Base-by-base conservation (phyloP, 2,329 filamentous ascomycete species). In the Pseudogymnoascus sp. region DNA sequence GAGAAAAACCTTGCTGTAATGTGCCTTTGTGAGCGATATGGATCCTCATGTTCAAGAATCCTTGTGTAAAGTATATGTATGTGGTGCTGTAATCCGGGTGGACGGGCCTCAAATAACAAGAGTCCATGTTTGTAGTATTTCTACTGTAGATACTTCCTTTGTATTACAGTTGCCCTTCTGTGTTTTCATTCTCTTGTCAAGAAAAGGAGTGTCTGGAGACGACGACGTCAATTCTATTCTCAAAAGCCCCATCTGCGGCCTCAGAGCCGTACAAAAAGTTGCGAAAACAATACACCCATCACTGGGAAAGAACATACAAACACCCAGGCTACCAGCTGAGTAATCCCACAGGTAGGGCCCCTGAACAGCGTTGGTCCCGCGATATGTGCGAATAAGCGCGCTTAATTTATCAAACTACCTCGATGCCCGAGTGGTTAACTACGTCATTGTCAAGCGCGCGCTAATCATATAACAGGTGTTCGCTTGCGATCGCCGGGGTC, bases 391-490 rank as follows among this genome's bases (percentile, higher is more conserved):
- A 56, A 56, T 18, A 56, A n/a, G 46, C 46, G 46, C 46, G 46
- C 46, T 18, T 56, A 56, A 1, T 6, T 7, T 56, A 56, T 18
- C 25, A 56, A 56, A 34, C 18, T 12, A 7, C 11, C 10, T 4
- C 3, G 25, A 31, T 56, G 46, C 46, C 25, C 46, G 46, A 56
- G 25, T 56, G 28, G 46, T 56, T 56, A 56, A 50, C 46, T 56
- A 56, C 46, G 46, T 56, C 46, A 56, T 56, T 34, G 46, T 56
- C 46, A 56, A 34, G 46, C 46, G 46, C 46, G 46, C 46, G 46
- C 46, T 56, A 56, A 56, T 56, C 4, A 12, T 34, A 34, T 18
- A 31, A 56, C 46, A 56, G 46, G 46, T 8, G 25, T 34, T 56
- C 46, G 25, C n/a, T 31, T 6, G 16, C 5, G 46, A 12, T 34